Base-by-base conservation (phyloP, 768 basidiomycete species). In the Pulveroboletus ravenelii region DNA sequence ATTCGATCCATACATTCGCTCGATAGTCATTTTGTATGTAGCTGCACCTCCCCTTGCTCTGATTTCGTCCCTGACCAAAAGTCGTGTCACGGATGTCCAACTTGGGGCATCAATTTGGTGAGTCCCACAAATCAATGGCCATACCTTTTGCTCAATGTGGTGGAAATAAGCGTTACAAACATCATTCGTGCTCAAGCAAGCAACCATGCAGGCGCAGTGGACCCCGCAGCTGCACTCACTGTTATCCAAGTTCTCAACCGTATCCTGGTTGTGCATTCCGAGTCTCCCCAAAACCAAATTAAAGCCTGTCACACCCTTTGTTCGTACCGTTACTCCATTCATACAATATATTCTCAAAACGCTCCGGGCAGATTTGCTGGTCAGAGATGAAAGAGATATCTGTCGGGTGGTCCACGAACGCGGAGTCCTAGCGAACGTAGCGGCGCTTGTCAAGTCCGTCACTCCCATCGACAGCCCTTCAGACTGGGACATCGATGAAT, bases 231-330 rank as follows among this genome's bases (percentile, higher is more conserved):
- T 10, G 72, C 78, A 1, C 72, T 81, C 43, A 78, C 81, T 1
- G 75, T 91, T n/a, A 78, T 89, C 48, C 82, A 86, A 55, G 78
- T 88, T 39, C 69, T 89, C 30, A 85, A 82, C 54, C 76, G 81
- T 5, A 71, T 87, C 39, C 68, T 89, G 18, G 62, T 70, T 2
- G 72, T 74, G 2, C 60, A 73, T 5, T 55, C 63, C 6, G 78
- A 82, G 43, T 61, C 68, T 20, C 63, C 72, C 3, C 65, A 67
- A 40, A 76, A 66, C 15, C 74, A 79, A 31, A 81, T 80, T 1
- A 85, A 78, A 62, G 84, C 88, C 0, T 91, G 89, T 62, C 88
- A 87, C 61, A 78, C 85, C 14, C 67, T 95, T 0, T 82, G 89
- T 92, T 51, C 13, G 83, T 75, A 14, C 17, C 10, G 7, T 31